phyloP scores from a whole-genome alignment of 1,139 yeast species.

The Magnusiomyces magnusii region DNA sequence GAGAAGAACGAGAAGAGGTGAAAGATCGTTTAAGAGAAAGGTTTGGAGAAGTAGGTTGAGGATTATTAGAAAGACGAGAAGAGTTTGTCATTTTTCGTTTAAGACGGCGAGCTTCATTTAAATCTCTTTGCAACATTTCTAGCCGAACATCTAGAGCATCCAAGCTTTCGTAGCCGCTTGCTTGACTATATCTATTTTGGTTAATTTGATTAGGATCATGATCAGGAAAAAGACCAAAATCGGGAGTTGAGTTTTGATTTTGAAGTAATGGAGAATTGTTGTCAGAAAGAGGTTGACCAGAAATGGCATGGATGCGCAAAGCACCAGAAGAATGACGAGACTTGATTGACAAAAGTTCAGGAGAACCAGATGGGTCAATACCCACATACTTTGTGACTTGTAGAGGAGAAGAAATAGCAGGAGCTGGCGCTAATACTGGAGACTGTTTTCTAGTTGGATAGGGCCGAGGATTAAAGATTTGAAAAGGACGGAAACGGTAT shows the following conservation, averaged over 20 bases:
- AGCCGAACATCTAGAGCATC: constrained; percentile 13
- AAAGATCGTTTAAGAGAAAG: not conserved
- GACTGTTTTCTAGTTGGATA: constrained; percentile 1
- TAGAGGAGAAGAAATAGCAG: constrained; percentile 10
- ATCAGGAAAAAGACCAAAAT: not conserved
- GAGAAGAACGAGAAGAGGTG: constrained; percentile 1
- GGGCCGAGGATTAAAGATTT: constrained; percentile 10
- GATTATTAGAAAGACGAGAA: not conserved
- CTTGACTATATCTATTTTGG: not conserved
- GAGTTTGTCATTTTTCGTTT: constrained; percentile 6
- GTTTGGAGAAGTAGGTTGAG: not conserved
- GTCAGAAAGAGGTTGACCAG: constrained; percentile 5
- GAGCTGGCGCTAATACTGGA: not conserved
- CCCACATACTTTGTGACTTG: constrained; percentile 14
- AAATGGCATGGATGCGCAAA: not conserved
- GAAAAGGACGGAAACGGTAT: constrained; percentile 9
- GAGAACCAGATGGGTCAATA: constrained; percentile 6
- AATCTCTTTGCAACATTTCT: constrained; percentile 10
- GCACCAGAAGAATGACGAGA: constrained; percentile 7
- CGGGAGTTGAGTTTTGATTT: no score
- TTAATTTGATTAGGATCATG: not conserved
- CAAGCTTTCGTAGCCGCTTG: not conserved
- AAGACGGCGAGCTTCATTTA: constrained; percentile 12
- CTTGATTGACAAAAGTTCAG: constrained; percentile 7
- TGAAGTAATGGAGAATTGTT: not conserved